These are phyloP conservation scores for Catharanthus roseus DNA, from an alignment of 257 asterid genomes.

Conservation along the genomic window DNA sequence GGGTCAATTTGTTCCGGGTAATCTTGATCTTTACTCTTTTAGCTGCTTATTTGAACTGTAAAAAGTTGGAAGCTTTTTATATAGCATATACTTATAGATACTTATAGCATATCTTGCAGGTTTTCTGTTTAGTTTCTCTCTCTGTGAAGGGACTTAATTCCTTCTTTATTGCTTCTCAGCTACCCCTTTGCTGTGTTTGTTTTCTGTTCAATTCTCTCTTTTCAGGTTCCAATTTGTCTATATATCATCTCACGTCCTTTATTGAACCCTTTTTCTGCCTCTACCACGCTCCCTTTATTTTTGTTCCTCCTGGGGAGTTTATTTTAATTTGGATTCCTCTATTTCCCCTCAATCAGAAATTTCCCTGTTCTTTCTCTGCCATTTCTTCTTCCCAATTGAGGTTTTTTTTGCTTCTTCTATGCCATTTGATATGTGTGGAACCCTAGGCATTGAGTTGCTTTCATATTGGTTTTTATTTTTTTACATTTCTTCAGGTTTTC, in stretches of 20 bases:
- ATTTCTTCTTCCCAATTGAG: slow-evolving; percentile 6
- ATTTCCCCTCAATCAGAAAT: slow-evolving; percentile 1
- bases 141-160: slow-evolving; percentile 21
- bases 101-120: not conserved
- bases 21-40: not conserved
- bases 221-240: not conserved
- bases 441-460: slow-evolving; percentile 9
- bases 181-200: slow-evolving; percentile 4
- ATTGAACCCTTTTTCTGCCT: not conserved
- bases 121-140: slow-evolving; percentile 9
- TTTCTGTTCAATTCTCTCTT: not conserved
- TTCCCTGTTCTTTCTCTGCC: not conserved
- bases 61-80: not conserved
- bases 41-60: not conserved
- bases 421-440: slow-evolving; percentile 27
- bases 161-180: slow-evolving; percentile 14
- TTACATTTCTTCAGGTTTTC: slow-evolving; percentile 29
- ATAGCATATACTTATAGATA: no score
- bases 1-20: not conserved
- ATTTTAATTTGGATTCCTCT: not conserved
- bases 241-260: not conserved
- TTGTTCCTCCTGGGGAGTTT: not conserved
- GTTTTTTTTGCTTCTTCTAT: not conserved
- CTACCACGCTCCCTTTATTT: not conserved
- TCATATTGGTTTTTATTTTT: slow-evolving; percentile 13